Base-by-base conservation (phyloP, 129 eudicot genomes). In the Logfia minima region DNA sequence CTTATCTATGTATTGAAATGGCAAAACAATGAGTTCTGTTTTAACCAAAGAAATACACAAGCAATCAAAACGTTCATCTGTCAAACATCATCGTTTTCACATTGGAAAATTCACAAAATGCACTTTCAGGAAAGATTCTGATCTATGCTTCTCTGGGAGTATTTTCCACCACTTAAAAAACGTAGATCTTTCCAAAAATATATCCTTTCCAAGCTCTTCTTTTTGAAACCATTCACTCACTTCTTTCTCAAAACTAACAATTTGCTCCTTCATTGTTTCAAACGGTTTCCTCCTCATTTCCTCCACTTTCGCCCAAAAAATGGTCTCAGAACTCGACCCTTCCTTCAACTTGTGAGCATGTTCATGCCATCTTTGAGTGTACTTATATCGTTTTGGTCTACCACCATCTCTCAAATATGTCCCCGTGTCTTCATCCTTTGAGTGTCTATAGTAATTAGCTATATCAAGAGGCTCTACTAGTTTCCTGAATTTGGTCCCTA, bases 291-390 rank as follows among this genome's bases (percentile, higher is more conserved):
- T 66, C 51, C 75, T 82, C 68, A 92, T 35, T 66, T 94, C 96
- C 88, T 94, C 98, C 22, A 94, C 96, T 75, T 87, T 86, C 6
- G 97, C 98, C 98, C 96, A 94, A 71, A 94, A 91, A 11, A 84
- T 87, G 1, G 97, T 87, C 86, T 90, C 95, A 0, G 89, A 89
- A 51, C 88, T 83, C 4, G 73, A 13, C 39, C 78, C 91, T 23
- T 71, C 84, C 0, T 43, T 22, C 82, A 84, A 75, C 80, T 72
- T 84, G 48, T 82, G 74, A 6, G 76, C 86, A 78, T 94, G 96
- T 64, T 94, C 98, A 24, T 34, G 65, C 98, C 98, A 94, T 71
- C 82, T 87, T 74, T 94, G 98, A 2, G 92, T 86, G 66, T 72
- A 91, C 70, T 75, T 87, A 16, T 94, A 94, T 13, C 98, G 86